Conservation (phyloP, 1,284 basidiomycete species). For the Moesziomyces aphidis region DNA sequence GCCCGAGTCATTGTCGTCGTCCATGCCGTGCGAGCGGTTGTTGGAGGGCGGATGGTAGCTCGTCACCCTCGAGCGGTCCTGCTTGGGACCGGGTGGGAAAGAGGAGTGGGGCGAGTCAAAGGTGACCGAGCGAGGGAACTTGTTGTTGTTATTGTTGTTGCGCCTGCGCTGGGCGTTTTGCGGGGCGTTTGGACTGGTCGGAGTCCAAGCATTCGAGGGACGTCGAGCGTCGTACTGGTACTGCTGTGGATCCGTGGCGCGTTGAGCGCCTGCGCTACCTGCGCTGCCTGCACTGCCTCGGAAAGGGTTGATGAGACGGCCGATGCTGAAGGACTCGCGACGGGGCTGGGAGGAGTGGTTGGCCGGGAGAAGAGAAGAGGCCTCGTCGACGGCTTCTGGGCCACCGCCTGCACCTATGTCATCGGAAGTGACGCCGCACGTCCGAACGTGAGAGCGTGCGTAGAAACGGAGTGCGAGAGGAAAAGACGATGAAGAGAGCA, state of each 20-base stretch:
- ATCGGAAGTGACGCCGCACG: neutral
- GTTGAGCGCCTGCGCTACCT: constrained; percentile 1
- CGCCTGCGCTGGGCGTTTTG: constrained; percentile 19
- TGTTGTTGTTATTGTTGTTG: constrained; percentile 13
- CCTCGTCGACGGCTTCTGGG: constrained; percentile 16
- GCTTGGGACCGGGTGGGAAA: constrained; percentile 39
- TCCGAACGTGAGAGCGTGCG: neutral
- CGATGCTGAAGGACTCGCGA: constrained; percentile 35
- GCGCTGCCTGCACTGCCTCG: constrained; percentile 6
- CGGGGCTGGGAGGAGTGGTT: constrained; percentile 2
- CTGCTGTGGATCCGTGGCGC: constrained; percentile 3
- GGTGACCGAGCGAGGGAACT: constrained; percentile 40
- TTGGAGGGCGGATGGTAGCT: constrained; percentile 31
- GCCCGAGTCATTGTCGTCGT: constrained; percentile 31
- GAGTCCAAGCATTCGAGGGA: constrained; percentile 39
- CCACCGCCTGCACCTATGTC: constrained; percentile 4
- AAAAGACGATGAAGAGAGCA: too few species aligned
- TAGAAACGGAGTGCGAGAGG: neutral
- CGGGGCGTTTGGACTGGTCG: constrained; percentile 14
- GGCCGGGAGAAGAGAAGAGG: constrained; percentile 18
- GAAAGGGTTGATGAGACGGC: constrained; percentile 36
- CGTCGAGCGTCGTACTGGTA: constrained; percentile 31
- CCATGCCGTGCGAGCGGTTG: constrained; percentile 10
- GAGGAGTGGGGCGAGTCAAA: constrained; percentile 45
- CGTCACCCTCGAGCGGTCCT: constrained; percentile 20